Base-by-base conservation (phyloP, 129 eudicot genomes). In the Arctium lappa region DNA sequence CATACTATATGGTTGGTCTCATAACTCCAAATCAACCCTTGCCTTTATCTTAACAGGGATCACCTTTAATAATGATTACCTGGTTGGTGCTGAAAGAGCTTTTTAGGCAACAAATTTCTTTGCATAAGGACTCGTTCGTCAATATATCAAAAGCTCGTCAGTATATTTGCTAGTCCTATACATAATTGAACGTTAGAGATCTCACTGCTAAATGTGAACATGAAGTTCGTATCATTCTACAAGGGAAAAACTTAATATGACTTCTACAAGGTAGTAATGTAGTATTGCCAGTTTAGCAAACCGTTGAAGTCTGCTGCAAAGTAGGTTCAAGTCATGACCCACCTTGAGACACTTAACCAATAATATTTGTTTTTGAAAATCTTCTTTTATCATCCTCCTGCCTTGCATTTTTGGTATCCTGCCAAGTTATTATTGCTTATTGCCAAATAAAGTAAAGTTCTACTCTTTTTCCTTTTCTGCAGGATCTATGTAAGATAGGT, bases 401-500 rank as follows among this genome's bases (percentile, higher is more conserved):
- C 37, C 29, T 36, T 48, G 53, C 44, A 70, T n/a, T 36, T 32
- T 81, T 8, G 4, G 11, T 73, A 71, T 22, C 38, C 38, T 11
- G 39, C 76, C 22, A 29, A 3, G 32, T 11, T 70, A 15, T n/a
- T 69, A 30, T 44, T 29, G 5, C 10, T 37, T 74, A 37, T 15
- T 32, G 69, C 13, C 16, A 79, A 53, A 36, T 65, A n/a, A 63
- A 66, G 68, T 73, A 31, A 42, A 36, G 38, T 40, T 60, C 34
- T 75, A 32, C 15, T 76, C 42, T 31, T 56, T 66, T 0, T 70
- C 76, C 31, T 76, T 75, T 33, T 44, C 30, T 71, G 78, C 92
- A 95, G 99, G 99, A 95, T 82, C 86, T 95, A 39, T 74, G 80
- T 69, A 87, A 83, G 77, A 91, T 95, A 72, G 99, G 99, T 77